Percentiles rank a stretch among this genome's conserved stretches.
These are phyloP conservation scores for Solidago caesia DNA, from an alignment of 129 eudicot species.

Conservation along the genomic window DNA sequence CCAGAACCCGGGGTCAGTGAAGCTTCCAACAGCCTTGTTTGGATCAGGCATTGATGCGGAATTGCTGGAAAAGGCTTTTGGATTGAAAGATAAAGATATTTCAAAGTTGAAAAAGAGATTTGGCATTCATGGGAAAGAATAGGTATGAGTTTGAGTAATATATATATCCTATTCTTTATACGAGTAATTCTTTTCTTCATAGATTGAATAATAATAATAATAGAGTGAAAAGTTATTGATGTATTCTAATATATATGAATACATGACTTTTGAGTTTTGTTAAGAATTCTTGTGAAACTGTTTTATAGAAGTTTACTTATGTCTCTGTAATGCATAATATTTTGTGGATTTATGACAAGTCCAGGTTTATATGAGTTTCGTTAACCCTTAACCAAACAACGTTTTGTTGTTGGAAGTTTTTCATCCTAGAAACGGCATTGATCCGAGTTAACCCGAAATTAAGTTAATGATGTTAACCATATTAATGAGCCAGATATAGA, in stretches of 20 bases:
- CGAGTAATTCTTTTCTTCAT: conserved; percentile 1
- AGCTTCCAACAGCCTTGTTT: conserved; percentile 68
- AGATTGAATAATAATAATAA: conserved; percentile 6
- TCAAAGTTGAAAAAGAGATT: conserved; percentile 61
- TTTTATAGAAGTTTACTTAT: background rate
- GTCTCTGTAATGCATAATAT: background rate
- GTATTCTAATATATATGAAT: background rate
- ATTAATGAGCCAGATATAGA: no score
- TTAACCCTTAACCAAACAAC: no score
- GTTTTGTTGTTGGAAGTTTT: no score
- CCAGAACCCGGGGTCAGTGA: conserved; percentile 79
- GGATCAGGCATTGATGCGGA: conserved; percentile 55
- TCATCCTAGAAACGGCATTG: no score
- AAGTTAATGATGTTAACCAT: no score
- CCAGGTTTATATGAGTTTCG: no score
- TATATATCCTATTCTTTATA: conserved; percentile 19
- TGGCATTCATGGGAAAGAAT: conserved; percentile 26
- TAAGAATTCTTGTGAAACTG: background rate
- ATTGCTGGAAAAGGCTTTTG: conserved; percentile 74
- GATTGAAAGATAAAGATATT: conserved; percentile 58
- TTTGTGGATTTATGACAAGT: no score
- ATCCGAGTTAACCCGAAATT: no score
- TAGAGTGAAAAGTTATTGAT: conserved; percentile 21
- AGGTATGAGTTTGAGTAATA: conserved; percentile 17
- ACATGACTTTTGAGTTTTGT: conserved; percentile 3